Conservation (phyloP, 2,329 filamentous ascomycete species). For the Cladosporium phlei region DNA sequence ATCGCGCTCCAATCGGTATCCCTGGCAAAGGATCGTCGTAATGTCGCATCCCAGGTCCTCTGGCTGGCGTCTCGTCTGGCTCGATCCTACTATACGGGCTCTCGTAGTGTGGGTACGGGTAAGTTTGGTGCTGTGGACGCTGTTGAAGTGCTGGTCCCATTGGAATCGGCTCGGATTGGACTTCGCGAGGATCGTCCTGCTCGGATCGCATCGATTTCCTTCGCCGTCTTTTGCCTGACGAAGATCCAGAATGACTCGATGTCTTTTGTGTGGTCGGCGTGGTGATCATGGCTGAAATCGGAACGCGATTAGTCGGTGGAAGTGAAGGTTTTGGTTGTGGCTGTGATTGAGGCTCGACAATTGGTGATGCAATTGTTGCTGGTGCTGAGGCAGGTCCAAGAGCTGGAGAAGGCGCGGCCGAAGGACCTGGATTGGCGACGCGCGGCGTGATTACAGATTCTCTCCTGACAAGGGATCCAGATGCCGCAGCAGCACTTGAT, state of each 20-base stretch:
- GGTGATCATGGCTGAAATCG: slow-evolving; percentile 30
- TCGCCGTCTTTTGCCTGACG: slow-evolving; percentile 29
- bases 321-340: slow-evolving; percentile 16
- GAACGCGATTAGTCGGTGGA: slow-evolving; percentile 28
- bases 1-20: neutral
- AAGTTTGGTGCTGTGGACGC: neutral
- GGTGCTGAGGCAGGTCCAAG: slow-evolving; percentile 8
- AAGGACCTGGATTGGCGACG: slow-evolving; percentile 12
- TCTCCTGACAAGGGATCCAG: slow-evolving; percentile 34
- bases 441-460: slow-evolving; percentile 32
- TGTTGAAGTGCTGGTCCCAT: neutral
- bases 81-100: slow-evolving; percentile 23
- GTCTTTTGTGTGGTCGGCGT: slow-evolving; percentile 27
- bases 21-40: slow-evolving; percentile 19
- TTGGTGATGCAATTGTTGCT: slow-evolving; percentile 7
- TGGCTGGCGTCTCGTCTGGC: slow-evolving; percentile 24
- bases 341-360: slow-evolving; percentile 15
- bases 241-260: slow-evolving; percentile 28
- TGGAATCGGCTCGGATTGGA: slow-evolving; percentile 12
- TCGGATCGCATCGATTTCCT: slow-evolving; percentile 16
- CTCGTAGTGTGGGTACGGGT: slow-evolving; percentile 20
- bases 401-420: slow-evolving; percentile 5
- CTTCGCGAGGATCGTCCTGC: slow-evolving; percentile 6
- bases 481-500: slow-evolving; percentile 16
- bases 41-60: slow-evolving; percentile 25